Base-by-base conservation (phyloP, 176 grass and related monocot genomes). In the Phyllostachys edulis region DNA sequence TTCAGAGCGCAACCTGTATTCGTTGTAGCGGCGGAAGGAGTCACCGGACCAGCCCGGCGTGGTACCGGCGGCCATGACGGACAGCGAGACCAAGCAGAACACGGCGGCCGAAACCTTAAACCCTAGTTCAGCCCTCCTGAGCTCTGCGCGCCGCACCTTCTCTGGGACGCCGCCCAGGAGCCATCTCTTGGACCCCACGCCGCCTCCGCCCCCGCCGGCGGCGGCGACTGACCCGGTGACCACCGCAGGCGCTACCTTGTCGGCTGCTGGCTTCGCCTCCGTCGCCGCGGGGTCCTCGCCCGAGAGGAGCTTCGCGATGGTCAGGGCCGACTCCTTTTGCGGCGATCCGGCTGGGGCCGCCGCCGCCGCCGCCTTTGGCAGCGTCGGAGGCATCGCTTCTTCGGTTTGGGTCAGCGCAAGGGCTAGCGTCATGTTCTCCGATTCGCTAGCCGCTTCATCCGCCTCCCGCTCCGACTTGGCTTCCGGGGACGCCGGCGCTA, bases 1-100 rank as follows among this genome's bases (percentile, higher is more conserved):
- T 73, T 41, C 3, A 82, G 60, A 79, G 38, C 26, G 32, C 17
- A 69, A 94, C 91, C 94, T 89, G 90, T 92, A 97, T 84, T 97
- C 92, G 29, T 87, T 84, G 92, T 94, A 97, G 88, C 92, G 86
- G 73, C 74, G 45, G 71, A 92, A 97, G 36, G 88, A 90, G 62
- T 97, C 92, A 9, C 92, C 94, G 0, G 87, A 87, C 94, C 92
- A 94, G 18, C 92, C 92, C 24, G 83, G 80, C 7, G 89, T 90
- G 20, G 90, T 87, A 55, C 90, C 92, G 9, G 94, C 46, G 2
- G 85, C 83, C 94, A 97, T 85, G 78, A 97, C 82, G 17, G 94
- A 87, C 73, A 94, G 85, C 21, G 94, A 85, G 67, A 89, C 69
- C 54, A 92, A 46, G 54, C 90, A 97, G 56, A 94, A 89, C 49